phyloP scores from a whole-genome alignment of 768 basidiomycete species.

The Nidularia pulvinata region DNA sequence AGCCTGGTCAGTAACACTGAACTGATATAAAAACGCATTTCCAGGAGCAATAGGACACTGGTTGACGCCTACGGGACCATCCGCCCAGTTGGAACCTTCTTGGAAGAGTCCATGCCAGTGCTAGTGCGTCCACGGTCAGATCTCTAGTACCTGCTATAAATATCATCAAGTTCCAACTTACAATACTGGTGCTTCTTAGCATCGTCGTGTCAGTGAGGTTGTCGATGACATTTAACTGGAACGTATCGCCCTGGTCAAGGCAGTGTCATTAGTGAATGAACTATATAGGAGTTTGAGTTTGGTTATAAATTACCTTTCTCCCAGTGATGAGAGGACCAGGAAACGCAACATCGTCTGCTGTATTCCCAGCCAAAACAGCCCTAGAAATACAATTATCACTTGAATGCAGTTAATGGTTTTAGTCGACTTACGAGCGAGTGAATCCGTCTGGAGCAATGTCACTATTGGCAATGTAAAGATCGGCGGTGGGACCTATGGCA shows the following conservation, averaged over 20 bases:
- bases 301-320: slow-evolving; percentile 3
- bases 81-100: slow-evolving; percentile 34
- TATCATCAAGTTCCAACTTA: slow-evolving; percentile 2
- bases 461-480: slow-evolving; percentile 40
- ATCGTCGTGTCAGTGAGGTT: slow-evolving; percentile 35
- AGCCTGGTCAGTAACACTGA: slow-evolving; percentile 18
- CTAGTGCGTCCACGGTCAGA: slow-evolving; percentile 9
- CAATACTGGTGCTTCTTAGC: slow-evolving; percentile 27
- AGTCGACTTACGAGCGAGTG: slow-evolving; percentile 18
- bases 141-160: not conserved
- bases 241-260: slow-evolving; percentile 35
- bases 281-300: not conserved
- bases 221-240: slow-evolving; percentile 43
- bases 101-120: slow-evolving; percentile 57
- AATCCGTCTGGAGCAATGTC: slow-evolving; percentile 55
- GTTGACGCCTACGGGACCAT: slow-evolving; percentile 38
- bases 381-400: slow-evolving; percentile 1
- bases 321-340: slow-evolving; percentile 13
- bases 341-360: slow-evolving; percentile 3
- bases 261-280: not conserved
- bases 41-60: slow-evolving; percentile 46
- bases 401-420: not conserved
- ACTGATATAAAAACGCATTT: slow-evolving; percentile 38
- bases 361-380: slow-evolving; percentile 8
- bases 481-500: slow-evolving; percentile 21